These are phyloP conservation scores for Coniochaeta sp. DNA, from an alignment of 2,329 filamentous ascomycete genomes.

Conservation along the genomic window DNA sequence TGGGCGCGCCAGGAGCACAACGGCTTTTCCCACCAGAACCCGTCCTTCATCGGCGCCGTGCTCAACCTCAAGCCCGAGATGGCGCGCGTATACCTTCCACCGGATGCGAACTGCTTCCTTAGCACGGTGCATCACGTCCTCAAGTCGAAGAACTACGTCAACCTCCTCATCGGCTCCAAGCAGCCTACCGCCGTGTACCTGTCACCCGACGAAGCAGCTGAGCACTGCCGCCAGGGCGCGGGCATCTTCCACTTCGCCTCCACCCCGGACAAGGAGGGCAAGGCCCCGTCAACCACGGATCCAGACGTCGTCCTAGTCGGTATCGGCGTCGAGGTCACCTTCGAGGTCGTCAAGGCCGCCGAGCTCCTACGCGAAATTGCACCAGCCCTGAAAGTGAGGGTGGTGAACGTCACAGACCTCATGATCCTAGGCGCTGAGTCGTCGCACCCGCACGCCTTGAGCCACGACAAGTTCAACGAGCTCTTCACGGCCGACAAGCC, in stretches of 20 bases:
- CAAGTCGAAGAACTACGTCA: slow-evolving; percentile 56
- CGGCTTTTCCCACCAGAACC: slow-evolving; percentile 63
- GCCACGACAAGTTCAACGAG: slow-evolving; percentile 40
- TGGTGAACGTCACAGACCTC: slow-evolving; percentile 60
- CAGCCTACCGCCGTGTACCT: slow-evolving; percentile 58
- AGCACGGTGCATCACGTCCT: slow-evolving; percentile 57
- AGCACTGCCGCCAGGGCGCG: slow-evolving; percentile 52
- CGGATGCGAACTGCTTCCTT: slow-evolving; percentile 61
- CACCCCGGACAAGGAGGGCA: slow-evolving; percentile 28
- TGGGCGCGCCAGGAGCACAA: slow-evolving; percentile 65
- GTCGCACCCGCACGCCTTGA: slow-evolving; percentile 52
- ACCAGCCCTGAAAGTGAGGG: slow-evolving; percentile 49
- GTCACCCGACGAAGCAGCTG: slow-evolving; percentile 49
- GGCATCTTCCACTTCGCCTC: slow-evolving; percentile 57
- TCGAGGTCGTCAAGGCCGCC: slow-evolving; percentile 57
- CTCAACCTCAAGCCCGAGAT: slow-evolving; percentile 55
- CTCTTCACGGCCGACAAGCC: slow-evolving; percentile 50
- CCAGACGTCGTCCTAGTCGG: slow-evolving; percentile 59
- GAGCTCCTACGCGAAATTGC: slow-evolving; percentile 41
- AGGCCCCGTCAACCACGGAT: slow-evolving; percentile 20
- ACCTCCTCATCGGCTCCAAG: slow-evolving; percentile 62
- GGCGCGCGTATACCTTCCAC: slow-evolving; percentile 58
- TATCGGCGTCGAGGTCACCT: slow-evolving; percentile 59
- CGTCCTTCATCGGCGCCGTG: slow-evolving; percentile 60
- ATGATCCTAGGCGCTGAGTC: slow-evolving; percentile 53